Base-by-base conservation (phyloP, 441 rosid genomes). In the Dalechampia spathulata region DNA sequence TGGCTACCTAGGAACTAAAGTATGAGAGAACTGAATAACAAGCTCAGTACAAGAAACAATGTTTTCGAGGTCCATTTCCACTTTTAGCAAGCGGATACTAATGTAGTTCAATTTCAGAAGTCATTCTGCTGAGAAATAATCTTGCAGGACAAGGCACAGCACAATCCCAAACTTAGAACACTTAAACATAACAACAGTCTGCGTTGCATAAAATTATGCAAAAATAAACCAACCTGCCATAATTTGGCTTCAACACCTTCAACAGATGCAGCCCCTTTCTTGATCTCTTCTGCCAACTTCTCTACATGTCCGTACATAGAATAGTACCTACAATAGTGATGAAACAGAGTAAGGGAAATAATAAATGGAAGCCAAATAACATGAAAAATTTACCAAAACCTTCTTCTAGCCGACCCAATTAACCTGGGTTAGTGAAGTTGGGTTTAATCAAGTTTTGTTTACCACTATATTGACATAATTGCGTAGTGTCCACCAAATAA, bases 231-330 rank as follows among this genome's bases (percentile, higher is more conserved):
- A n/a, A 88, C 98, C 98, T 92, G 98, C 96, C 96, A 89, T 57
- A 92, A 49, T 71, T 75, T 83, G 67, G 84, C 96, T 72, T 91
- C 96, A 63, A 92, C 96, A 34, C 98, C 98, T 72, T 84, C 96
- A 63, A 92, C 90, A 47, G 96, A 84, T 57, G 81, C 84, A 59
- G 95, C 96, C 8, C 98, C 98, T 75, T 83, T 88, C 88, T 76
- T 81, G 50, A 92, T 89, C 62, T 84, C 94, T 67, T 84, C 87
- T 5, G 98, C 96, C 60, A 88, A 74, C 64, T 74, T 88, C 81
- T 74, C 94, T 15, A 92, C 98, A 58, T 92, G 98, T 15, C 98
- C 98, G 19, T 92, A 92, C 96, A 86, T 88, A 54, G 96, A 89
- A 78, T 92, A 92, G 81, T 86, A 92, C 65, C 99, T 92, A 71